A percentile compares a stretch with the other conserved stretches of the same genome.
Conservation (phyloP, 495 filamentous ascomycete species). For the Tuber magnatum region DNA sequence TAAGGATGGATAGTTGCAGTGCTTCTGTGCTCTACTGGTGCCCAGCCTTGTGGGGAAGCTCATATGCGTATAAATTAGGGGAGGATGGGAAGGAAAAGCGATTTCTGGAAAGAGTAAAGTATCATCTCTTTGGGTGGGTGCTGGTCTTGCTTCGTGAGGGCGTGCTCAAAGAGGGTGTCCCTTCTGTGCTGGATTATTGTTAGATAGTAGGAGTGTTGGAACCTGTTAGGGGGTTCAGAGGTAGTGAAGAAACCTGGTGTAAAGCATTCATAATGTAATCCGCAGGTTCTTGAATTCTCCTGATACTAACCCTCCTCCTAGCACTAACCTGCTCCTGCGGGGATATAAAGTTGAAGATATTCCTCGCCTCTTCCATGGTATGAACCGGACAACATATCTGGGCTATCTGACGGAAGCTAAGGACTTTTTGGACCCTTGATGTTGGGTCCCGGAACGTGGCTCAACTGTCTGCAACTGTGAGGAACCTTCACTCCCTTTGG, state of each 20-base stretch:
- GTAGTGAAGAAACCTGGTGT: background rate
- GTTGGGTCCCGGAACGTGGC: background rate
- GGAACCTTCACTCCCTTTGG: background rate
- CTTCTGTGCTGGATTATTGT: background rate
- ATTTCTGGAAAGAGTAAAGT: background rate
- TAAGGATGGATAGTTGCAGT: background rate
- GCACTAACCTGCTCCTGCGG: no score
- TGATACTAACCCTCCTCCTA: no score
- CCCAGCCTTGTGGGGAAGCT: background rate
- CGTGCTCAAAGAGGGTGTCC: background rate
- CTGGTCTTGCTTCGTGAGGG: background rate
- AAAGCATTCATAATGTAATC: background rate
- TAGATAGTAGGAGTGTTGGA: background rate
- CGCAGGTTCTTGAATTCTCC: background rate
- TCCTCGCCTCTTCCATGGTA: background rate
- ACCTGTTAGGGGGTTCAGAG: background rate
- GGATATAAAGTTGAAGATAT: background rate
- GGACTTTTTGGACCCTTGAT: background rate
- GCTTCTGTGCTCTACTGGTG: background rate
- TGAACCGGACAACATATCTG: background rate
- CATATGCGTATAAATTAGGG: background rate
- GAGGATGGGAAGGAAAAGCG: background rate
- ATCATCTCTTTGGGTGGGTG: background rate
- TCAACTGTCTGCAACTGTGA: background rate
- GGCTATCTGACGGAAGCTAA: background rate